These are phyloP conservation scores for Pyrus betulifolia DNA, from an alignment of 306 rosid genomes.

Conservation along the genomic window DNA sequence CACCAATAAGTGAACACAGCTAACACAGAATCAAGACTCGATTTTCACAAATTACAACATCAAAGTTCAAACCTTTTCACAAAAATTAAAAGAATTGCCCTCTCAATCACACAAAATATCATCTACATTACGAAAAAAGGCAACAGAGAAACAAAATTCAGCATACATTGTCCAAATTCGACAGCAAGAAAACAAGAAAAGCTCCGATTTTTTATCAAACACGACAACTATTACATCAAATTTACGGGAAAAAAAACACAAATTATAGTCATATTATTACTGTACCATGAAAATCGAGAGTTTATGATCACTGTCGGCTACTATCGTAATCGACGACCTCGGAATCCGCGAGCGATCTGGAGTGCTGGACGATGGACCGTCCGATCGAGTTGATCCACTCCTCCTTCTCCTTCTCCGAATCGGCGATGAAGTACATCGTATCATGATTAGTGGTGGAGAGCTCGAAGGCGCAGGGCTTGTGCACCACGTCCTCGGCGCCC, in stretches of 20 bases:
- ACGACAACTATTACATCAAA: background rate
- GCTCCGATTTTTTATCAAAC: background rate
- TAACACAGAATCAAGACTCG: background rate
- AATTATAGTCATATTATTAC: background rate
- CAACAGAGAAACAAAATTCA: background rate
- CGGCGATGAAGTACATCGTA: constrained; percentile 65
- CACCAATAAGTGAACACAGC: background rate
- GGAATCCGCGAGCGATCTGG: constrained; percentile 38
- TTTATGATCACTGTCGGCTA: constrained; percentile 12
- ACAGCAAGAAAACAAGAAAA: background rate
- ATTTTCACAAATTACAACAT: background rate
- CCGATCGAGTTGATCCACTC: constrained; percentile 58
- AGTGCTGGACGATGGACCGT: constrained; percentile 45
- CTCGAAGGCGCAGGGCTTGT: constrained; percentile 61
- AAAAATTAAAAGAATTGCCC: background rate
- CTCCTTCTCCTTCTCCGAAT: constrained; percentile 54
- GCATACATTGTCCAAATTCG: background rate
- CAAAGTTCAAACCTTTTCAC: background rate
- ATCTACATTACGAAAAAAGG: background rate
- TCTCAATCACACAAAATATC: background rate
- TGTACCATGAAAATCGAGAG: background rate
- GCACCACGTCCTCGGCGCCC: constrained; percentile 64
- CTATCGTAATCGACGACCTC: constrained; percentile 48
- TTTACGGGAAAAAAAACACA: too few relatives aligned
- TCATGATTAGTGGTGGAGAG: constrained; percentile 40